Percentiles rank a stretch among this genome's conserved stretches.
phyloP scores from a whole-genome alignment of 2,329 filamentous ascomycete species.

The Orbilia blumenaviensis region DNA sequence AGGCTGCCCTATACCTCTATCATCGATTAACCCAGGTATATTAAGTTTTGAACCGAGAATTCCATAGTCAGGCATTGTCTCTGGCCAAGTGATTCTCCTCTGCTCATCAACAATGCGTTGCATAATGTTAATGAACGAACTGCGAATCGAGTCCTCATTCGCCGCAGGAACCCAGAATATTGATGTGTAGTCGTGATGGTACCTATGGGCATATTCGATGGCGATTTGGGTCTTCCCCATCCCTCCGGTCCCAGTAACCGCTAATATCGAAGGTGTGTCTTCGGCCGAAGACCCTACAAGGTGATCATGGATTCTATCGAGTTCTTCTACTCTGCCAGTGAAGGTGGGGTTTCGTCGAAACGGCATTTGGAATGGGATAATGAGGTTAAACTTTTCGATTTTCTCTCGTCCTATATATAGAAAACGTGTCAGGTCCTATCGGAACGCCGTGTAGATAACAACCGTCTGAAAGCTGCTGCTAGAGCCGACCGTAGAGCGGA shows the following conservation, averaged over 20 bases:
- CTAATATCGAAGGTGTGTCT: neutral
- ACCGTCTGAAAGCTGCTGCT: no score
- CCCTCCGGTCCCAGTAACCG: neutral
- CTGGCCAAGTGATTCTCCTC: neutral
- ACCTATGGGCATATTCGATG: neutral
- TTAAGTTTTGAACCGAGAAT: neutral
- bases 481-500: no score
- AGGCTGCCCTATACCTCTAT: neutral
- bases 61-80: neutral
- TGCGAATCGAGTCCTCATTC: conserved; percentile 17
- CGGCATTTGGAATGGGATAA: neutral
- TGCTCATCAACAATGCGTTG: conserved; percentile 2
- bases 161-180: conserved; percentile 57
- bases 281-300: neutral
- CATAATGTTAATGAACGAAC: conserved; percentile 16
- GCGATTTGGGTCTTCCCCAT: conserved; percentile 10
- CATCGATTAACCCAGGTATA: neutral
- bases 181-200: conserved; percentile 53
- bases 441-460: no score
- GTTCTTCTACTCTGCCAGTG: conserved; percentile 10
- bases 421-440: no score
- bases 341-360: conserved; percentile 13
- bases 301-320: neutral
- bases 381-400: neutral
- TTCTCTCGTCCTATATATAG: neutral